Conservation (phyloP, 2,329 filamentous ascomycete species). For the Elsinoe perseae region DNA sequence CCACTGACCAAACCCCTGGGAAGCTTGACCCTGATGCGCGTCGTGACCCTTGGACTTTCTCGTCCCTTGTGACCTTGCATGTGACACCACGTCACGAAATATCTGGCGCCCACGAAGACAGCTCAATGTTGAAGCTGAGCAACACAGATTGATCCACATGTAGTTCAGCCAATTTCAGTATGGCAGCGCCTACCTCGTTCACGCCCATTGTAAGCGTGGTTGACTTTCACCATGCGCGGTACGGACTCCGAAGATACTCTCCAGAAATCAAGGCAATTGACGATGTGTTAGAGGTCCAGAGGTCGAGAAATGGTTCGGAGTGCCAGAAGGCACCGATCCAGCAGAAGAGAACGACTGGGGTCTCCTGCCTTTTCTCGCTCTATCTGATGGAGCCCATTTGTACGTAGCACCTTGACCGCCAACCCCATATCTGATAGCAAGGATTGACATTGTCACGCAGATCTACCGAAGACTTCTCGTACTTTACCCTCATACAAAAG, state of each 20-base stretch:
- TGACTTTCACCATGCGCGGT: slow-evolving; percentile 48
- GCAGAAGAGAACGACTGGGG: slow-evolving; percentile 81
- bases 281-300: slow-evolving; percentile 62
- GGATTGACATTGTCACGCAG: slow-evolving; percentile 36
- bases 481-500: slow-evolving; percentile 71
- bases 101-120: not conserved
- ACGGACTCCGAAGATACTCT: not conserved
- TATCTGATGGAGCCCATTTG: slow-evolving; percentile 93
- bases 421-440: slow-evolving; percentile 10
- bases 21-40: not conserved
- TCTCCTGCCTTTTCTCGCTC: slow-evolving; percentile 88
- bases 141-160: not conserved
- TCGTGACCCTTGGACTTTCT: slow-evolving; percentile 2
- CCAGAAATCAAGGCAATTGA: slow-evolving; percentile 12
- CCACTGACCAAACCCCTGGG: not conserved
- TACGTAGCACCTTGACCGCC: slow-evolving; percentile 41
- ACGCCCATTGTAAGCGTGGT: slow-evolving; percentile 45
- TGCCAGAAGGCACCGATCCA: slow-evolving; percentile 65
- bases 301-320: slow-evolving; percentile 85
- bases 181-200: slow-evolving; percentile 27
- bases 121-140: not conserved
- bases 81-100: not conserved
- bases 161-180: not conserved
- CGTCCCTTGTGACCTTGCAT: not conserved
- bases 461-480: slow-evolving; percentile 91